Percentiles rank a stretch among this genome's conserved stretches.
These are phyloP conservation scores for Tuber calosporum DNA, from an alignment of 495 filamentous ascomycete genomes.

Conservation along the genomic window DNA sequence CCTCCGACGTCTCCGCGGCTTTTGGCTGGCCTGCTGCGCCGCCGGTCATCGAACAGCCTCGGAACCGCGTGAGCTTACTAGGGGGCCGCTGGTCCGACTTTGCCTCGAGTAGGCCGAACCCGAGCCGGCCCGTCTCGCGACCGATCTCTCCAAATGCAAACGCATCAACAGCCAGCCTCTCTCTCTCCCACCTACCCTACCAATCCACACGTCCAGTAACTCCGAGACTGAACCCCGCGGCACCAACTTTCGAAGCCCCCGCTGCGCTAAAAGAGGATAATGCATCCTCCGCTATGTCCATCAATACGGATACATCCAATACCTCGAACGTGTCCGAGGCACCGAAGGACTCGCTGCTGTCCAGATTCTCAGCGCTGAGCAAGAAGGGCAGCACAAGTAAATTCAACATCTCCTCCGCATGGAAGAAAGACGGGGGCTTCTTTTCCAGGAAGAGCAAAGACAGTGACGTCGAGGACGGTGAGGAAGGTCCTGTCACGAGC, in stretches of 20 bases:
- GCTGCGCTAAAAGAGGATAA: background rate
- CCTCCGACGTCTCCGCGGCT: slow-evolving; percentile 62
- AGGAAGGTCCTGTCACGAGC: slow-evolving; percentile 10
- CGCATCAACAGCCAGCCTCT: slow-evolving; percentile 18
- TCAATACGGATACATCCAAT: slow-evolving; percentile 33
- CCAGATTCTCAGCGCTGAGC: slow-evolving; percentile 30
- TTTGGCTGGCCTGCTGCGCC: slow-evolving; percentile 55
- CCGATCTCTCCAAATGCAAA: slow-evolving; percentile 30
- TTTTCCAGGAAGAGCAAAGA: slow-evolving; percentile 26
- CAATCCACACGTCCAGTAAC: slow-evolving; percentile 20
- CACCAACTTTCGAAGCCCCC: slow-evolving; percentile 37
- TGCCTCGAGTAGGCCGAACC: slow-evolving; percentile 4
- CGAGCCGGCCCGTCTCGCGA: slow-evolving; percentile 22
- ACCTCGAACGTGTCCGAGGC: slow-evolving; percentile 20
- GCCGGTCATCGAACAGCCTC: slow-evolving; percentile 45
- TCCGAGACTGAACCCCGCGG: slow-evolving; percentile 39
- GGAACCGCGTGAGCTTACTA: slow-evolving; percentile 51
- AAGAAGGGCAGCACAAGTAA: slow-evolving; percentile 36
- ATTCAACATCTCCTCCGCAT: slow-evolving; percentile 37
- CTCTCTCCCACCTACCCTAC: background rate
- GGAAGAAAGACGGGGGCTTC: slow-evolving; percentile 38
- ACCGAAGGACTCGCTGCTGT: slow-evolving; percentile 34
- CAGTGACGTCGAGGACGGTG: slow-evolving; percentile 14
- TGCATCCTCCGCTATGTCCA: slow-evolving; percentile 13
- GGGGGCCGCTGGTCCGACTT: slow-evolving; percentile 53